A percentile compares a stretch with the other conserved stretches of the same genome.
These are phyloP conservation scores for Rhododendron ovatum DNA, from an alignment of 148 eudicot genomes.

Conservation along the genomic window DNA sequence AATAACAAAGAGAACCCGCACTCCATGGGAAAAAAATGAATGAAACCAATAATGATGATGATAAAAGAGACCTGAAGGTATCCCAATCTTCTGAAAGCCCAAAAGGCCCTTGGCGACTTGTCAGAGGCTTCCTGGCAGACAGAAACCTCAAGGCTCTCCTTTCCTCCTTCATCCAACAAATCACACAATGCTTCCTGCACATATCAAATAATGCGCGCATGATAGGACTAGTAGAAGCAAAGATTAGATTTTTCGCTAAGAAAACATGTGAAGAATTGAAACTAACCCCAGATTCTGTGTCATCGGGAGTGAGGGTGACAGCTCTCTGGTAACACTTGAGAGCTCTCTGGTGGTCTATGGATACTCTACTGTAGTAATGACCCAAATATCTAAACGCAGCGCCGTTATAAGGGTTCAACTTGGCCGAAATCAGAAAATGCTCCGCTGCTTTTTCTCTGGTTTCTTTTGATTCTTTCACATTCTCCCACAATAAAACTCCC, in stretches of 20 bases:
- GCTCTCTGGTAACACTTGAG: constrained; percentile 93
- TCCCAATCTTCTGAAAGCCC: constrained; percentile 88
- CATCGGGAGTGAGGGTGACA: constrained; percentile 65
- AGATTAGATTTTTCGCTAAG: not conserved
- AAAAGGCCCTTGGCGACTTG: constrained; percentile 89
- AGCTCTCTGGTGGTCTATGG: constrained; percentile 69
- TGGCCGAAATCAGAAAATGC: constrained; percentile 70
- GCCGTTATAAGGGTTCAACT: constrained; percentile 68
- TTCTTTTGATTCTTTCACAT: constrained; percentile 42
- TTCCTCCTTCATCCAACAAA: constrained; percentile 66
- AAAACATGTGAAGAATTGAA: constrained; percentile 4
- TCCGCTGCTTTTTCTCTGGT: constrained; percentile 64
- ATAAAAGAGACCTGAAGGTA: constrained; percentile 59
- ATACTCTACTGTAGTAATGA: constrained; percentile 53
- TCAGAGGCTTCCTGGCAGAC: constrained; percentile 81
- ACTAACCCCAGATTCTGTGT: constrained; percentile 74
- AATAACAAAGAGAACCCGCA: not conserved
- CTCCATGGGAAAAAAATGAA: not conserved
- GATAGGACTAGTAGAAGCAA: not conserved
- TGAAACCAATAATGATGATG: not conserved
- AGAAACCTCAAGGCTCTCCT: constrained; percentile 76
- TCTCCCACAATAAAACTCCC: constrained; percentile 72
- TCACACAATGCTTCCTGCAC: constrained; percentile 77
- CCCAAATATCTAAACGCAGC: constrained; percentile 79
- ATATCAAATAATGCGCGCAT: not conserved